Conservation (phyloP, 2,329 filamentous ascomycete species). For the Drechslerella stenobrocha region DNA sequence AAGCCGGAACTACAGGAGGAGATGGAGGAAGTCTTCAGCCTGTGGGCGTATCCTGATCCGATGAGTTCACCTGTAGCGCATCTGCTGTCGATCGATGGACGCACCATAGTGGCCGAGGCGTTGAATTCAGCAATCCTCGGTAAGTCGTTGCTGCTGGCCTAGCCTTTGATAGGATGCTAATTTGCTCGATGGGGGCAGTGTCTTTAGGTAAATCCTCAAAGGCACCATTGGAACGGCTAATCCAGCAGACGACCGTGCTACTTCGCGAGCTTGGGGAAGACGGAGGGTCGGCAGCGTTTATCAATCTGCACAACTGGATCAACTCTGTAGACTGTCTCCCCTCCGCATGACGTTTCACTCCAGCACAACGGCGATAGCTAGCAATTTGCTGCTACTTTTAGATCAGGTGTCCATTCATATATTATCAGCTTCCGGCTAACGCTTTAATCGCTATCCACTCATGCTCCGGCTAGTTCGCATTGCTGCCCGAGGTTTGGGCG, state of each 20-base stretch:
- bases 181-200: constrained; percentile 61
- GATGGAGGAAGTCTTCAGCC: constrained; percentile 80
- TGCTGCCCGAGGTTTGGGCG: background rate
- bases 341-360: constrained; percentile 29
- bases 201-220: constrained; percentile 87
- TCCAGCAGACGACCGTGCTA: constrained; percentile 81
- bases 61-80: constrained; percentile 75
- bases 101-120: constrained; percentile 83
- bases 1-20: constrained; percentile 71
- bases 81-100: constrained; percentile 73
- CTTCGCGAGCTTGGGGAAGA: constrained; percentile 79
- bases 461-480: background rate
- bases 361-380: too few species aligned
- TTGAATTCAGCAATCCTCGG: constrained; percentile 89
- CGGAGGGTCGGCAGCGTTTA: constrained; percentile 78
- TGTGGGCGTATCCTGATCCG: constrained; percentile 84
- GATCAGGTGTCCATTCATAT: too few species aligned
- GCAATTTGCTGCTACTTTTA: too few species aligned
- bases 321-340: constrained; percentile 36
- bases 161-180: constrained; percentile 10
- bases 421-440: too few species aligned
- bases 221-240: constrained; percentile 80
- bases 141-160: constrained; percentile 57
- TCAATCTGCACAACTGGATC: constrained; percentile 65
- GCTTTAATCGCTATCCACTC: background rate